These are phyloP conservation scores for Dichotomopilus funicola DNA, from an alignment of 2,329 filamentous ascomycete species.

Conservation along the genomic window DNA sequence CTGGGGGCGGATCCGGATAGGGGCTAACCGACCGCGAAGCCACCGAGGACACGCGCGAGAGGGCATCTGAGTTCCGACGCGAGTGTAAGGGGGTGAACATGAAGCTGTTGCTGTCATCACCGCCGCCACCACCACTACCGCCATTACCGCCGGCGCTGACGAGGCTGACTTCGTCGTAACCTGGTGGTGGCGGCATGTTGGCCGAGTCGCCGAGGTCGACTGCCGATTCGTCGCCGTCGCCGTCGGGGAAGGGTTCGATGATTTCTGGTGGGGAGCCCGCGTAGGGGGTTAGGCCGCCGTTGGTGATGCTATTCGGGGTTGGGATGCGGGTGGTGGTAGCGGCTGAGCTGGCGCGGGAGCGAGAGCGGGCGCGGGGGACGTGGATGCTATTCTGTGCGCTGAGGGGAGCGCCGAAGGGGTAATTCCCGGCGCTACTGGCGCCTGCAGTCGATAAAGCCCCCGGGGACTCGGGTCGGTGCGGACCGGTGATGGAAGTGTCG, in stretches of 20 bases:
- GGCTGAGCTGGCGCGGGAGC: conserved; percentile 34
- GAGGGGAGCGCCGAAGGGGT: conserved; percentile 14
- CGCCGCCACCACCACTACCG: no score
- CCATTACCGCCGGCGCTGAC: conserved; percentile 8
- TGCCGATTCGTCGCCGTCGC: conserved; percentile 26
- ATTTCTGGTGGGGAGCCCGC: conserved; percentile 46
- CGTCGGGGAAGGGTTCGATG: conserved; percentile 31
- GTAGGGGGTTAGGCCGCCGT: conserved; percentile 13
- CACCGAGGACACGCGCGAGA: conserved; percentile 21
- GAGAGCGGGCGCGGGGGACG: no score
- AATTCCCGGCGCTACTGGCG: conserved; percentile 20
- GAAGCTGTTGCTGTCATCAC: no score
- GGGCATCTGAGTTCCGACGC: conserved; percentile 15
- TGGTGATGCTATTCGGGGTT: neutral
- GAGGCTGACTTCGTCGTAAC: conserved; percentile 40
- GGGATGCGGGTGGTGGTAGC: conserved; percentile 34
- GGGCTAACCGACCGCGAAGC: conserved; percentile 28
- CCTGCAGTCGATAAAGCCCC: conserved; percentile 10
- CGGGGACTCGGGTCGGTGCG: conserved; percentile 21
- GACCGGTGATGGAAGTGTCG: conserved; percentile 29
- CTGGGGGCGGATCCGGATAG: conserved; percentile 44
- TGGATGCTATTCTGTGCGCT: conserved; percentile 21
- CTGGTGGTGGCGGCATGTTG: conserved; percentile 41
- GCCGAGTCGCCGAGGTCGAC: conserved; percentile 41
- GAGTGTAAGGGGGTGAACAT: conserved; percentile 27